Conservation (phyloP, 139 green algal genomes). For the Chlorokybus atmophyticus region DNA sequence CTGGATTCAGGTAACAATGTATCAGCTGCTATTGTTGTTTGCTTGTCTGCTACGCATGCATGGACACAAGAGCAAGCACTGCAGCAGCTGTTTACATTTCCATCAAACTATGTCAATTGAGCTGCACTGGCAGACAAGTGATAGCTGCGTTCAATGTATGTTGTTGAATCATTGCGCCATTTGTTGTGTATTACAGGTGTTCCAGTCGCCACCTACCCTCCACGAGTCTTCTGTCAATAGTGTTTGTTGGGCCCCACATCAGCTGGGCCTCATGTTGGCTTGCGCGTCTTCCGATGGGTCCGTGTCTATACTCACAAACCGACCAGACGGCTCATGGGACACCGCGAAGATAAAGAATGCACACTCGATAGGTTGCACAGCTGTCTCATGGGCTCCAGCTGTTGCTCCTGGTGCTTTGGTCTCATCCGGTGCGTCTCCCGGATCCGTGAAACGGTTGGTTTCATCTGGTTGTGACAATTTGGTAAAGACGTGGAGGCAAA, state of each 20-base stretch:
- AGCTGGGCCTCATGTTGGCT: conserved; percentile 78
- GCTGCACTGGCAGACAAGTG: too few relatives aligned
- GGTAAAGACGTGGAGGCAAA: conserved; percentile 55
- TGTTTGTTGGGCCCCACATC: conserved; percentile 79
- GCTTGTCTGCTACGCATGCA: too few relatives aligned
- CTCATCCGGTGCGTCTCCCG: conserved; percentile 22
- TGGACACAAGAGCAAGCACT: too few relatives aligned
- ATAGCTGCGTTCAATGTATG: too few relatives aligned
- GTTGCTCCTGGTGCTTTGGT: conserved; percentile 46
- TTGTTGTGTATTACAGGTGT: conserved; percentile 16
- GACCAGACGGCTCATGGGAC: conserved; percentile 20
- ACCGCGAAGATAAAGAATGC: conserved; percentile 28
- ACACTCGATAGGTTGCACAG: conserved; percentile 70
- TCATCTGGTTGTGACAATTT: conserved; percentile 76
- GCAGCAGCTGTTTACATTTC: too few relatives aligned
- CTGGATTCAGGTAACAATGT: conserved; percentile 74
- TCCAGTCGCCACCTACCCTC: conserved; percentile 8
- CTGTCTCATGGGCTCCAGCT: conserved; percentile 81
- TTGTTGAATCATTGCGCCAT: not conserved
- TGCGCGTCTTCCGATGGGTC: conserved; percentile 77
- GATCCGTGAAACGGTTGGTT: conserved; percentile 50
- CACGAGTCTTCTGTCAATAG: conserved; percentile 81
- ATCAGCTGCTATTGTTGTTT: too few relatives aligned
- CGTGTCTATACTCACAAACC: conserved; percentile 48
- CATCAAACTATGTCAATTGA: too few relatives aligned